A percentile compares a stretch with the other conserved stretches of the same genome.
Evolutionary conservation across 805 yeast species (phyloP).

Genomic region (Kluyveromyces starmeri): DNA sequence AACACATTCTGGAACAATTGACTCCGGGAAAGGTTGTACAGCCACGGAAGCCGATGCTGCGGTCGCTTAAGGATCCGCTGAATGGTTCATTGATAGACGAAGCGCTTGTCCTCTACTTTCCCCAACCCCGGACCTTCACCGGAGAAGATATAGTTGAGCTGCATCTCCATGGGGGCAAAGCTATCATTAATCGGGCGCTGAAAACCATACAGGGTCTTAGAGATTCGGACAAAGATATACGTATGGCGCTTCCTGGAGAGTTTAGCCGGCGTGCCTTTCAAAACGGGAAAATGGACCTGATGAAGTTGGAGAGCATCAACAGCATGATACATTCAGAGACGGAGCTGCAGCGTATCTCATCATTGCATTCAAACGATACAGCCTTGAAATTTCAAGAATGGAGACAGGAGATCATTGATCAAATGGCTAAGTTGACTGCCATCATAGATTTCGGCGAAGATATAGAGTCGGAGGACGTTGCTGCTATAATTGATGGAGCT

Average conservation of each 20-base stretch:
- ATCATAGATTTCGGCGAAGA: conserved; percentile 94
- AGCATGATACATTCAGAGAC: conserved; percentile 92
- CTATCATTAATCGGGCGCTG: conserved; percentile 64
- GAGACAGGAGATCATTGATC: conserved; percentile 56
- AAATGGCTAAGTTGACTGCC: conserved; percentile 73
- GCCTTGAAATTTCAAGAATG: conserved; percentile 48
- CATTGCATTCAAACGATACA: conserved; percentile 63
- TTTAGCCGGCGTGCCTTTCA: conserved; percentile 81
- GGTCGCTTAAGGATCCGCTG: conserved; percentile 43
- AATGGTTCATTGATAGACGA: conserved; percentile 50
- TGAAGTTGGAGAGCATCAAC: conserved; percentile 84
- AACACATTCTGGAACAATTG: conserved; percentile 36
- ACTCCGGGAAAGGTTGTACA: conserved; percentile 30
- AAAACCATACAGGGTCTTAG: conserved; percentile 50
- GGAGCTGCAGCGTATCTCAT: conserved; percentile 72
- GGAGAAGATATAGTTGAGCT: conserved; percentile 88
- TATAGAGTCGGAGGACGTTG: conserved; percentile 64
- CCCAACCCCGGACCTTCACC: conserved; percentile 72
- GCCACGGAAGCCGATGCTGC: conserved; percentile 51
- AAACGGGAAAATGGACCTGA: conserved; percentile 75
- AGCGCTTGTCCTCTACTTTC: conserved; percentile 61
- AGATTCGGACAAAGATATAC: conserved; percentile 34
- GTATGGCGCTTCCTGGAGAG: conserved; percentile 92
- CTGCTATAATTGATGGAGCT: conserved; percentile 44
- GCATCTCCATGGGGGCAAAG: conserved; percentile 92